A percentile compares a stretch with the other conserved stretches of the same genome.
Evolutionary conservation across 176 grass and related monocot genomes (phyloP).

Genomic region (Musa troglodytarum): DNA sequence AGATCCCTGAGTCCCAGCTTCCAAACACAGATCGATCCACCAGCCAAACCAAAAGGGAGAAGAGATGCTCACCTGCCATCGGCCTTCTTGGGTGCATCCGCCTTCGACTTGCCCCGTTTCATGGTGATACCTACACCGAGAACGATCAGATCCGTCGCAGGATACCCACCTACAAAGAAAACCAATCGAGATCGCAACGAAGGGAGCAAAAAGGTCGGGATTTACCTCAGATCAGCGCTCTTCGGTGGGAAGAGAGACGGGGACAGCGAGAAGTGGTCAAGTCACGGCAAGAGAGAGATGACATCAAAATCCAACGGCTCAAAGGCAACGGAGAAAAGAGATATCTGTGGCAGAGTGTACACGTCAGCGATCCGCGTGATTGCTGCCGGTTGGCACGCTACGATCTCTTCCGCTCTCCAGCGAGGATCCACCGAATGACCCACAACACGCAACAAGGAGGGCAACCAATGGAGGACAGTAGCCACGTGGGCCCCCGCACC

Average conservation of each 20-base stretch:
- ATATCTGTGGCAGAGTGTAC: background rate
- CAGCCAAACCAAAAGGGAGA: background rate
- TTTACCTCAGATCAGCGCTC: background rate
- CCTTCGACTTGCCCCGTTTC: slow-evolving; percentile 1
- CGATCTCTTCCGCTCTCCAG: too few species aligned
- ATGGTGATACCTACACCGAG: background rate
- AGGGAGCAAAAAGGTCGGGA: background rate
- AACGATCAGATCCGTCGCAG: background rate
- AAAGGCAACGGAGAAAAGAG: background rate
- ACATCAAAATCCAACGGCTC: background rate
- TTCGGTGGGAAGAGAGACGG: background rate
- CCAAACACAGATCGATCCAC: background rate
- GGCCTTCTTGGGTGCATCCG: background rate
- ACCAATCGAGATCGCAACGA: background rate
- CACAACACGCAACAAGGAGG: too few species aligned
- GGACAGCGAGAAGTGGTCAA: background rate
- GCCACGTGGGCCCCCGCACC: too few species aligned
- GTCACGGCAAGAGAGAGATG: background rate
- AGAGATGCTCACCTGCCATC: background rate
- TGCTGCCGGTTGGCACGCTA: background rate
- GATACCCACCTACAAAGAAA: background rate
- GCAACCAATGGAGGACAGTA: too few species aligned
- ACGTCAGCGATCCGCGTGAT: slow-evolving; percentile 9
- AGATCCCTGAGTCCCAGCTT: background rate
- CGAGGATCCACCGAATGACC: too few species aligned